Conservation (phyloP, 352 stramenopile genomes). For the Elongisporangium anandrum region DNA sequence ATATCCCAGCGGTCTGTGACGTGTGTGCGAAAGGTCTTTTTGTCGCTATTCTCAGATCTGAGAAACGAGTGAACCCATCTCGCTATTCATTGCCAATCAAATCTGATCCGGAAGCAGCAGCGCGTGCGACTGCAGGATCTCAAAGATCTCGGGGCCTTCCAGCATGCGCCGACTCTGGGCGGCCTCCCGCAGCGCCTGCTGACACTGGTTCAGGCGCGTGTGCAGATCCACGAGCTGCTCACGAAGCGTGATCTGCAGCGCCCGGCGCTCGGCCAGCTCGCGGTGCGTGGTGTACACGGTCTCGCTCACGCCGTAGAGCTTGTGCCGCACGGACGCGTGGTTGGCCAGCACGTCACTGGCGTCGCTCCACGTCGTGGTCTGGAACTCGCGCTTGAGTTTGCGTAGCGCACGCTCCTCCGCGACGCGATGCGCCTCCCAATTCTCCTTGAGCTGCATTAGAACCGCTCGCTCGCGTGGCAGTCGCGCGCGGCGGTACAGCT, state of each 20-base stretch:
- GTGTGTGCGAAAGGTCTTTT: neutral
- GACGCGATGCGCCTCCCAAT: slow-evolving; percentile 41
- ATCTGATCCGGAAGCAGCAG: slow-evolving; percentile 15
- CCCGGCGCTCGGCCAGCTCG: slow-evolving; percentile 32
- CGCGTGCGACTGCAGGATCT: slow-evolving; percentile 34
- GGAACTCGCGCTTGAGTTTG: slow-evolving; percentile 36
- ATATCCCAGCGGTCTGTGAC: neutral
- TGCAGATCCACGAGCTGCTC: slow-evolving; percentile 30
- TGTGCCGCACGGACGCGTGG: slow-evolving; percentile 28
- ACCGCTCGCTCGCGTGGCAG: slow-evolving; percentile 37
- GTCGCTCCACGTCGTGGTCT: slow-evolving; percentile 16
- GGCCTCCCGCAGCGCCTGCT: slow-evolving; percentile 33
- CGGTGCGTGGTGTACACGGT: slow-evolving; percentile 59
- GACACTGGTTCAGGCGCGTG: slow-evolving; percentile 26
- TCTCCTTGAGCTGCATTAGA: slow-evolving; percentile 35
- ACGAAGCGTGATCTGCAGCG: slow-evolving; percentile 24
- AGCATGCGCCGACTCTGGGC: slow-evolving; percentile 40
- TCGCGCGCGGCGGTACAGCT: slow-evolving; percentile 53
- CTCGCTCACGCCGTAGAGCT: slow-evolving; percentile 66
- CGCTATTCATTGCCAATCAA: neutral
- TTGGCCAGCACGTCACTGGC: slow-evolving; percentile 41
- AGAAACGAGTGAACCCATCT: neutral
- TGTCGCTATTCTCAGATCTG: neutral
- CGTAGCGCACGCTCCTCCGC: slow-evolving; percentile 41
- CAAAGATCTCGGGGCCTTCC: slow-evolving; percentile 45